Evolutionary conservation across 2,329 filamentous ascomycete species (phyloP).

Genomic region (Paecilomyces formosus): DNA sequence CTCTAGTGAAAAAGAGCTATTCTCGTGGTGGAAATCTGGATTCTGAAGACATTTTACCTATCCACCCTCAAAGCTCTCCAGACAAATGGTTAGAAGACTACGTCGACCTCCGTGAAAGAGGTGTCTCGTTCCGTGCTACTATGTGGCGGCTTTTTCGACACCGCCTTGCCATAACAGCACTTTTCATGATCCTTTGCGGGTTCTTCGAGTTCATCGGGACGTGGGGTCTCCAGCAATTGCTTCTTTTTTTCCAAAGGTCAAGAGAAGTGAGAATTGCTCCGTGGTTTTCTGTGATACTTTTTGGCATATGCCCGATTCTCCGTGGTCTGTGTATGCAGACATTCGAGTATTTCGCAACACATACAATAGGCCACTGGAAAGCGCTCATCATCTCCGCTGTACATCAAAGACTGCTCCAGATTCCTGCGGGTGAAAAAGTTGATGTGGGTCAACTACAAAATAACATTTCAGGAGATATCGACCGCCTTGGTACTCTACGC

Average conservation of each 20-base stretch:
- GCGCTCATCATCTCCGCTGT: slow-evolving; percentile 5
- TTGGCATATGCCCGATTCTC: slow-evolving; percentile 5
- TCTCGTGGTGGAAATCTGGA: not conserved
- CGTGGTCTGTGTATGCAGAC: slow-evolving; percentile 10
- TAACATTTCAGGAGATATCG: slow-evolving; percentile 8
- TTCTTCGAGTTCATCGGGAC: slow-evolving; percentile 6
- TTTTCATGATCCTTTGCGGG: slow-evolving; percentile 5
- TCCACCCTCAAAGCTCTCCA: not conserved
- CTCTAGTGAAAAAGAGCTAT: slow-evolving; percentile 3
- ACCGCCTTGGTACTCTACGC: slow-evolving; percentile 7
- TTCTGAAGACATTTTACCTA: slow-evolving; percentile 1
- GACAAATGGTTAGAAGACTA: slow-evolving; percentile 2
- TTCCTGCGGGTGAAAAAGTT: not conserved
- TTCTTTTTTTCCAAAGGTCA: slow-evolving; percentile 4
- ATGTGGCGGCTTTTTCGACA: slow-evolving; percentile 5
- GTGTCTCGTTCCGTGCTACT: not conserved
- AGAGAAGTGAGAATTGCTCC: slow-evolving; percentile 2
- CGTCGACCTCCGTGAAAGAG: not conserved
- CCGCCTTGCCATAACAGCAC: slow-evolving; percentile 1
- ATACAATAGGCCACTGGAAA: slow-evolving; percentile 8
- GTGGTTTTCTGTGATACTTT: slow-evolving; percentile 5
- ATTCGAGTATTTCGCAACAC: slow-evolving; percentile 8
- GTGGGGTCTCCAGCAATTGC: slow-evolving; percentile 6
- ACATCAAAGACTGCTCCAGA: slow-evolving; percentile 3
- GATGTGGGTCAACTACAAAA: slow-evolving; percentile 7